Conservation (phyloP, 805 yeast species). For the Yamadazyma laniorum region DNA sequence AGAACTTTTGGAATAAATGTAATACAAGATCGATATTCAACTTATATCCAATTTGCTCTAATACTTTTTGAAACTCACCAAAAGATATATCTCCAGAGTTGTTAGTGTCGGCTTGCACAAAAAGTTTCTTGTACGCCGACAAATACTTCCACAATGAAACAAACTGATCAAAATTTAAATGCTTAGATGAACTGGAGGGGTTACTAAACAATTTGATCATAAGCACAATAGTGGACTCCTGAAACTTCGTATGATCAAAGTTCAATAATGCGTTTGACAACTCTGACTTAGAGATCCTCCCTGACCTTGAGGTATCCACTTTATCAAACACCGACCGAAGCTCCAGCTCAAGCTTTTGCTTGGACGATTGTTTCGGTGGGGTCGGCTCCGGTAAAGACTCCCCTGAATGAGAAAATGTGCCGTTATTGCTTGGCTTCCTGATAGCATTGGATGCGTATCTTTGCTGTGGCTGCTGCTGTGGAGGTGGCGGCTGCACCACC, state of each 20-base stretch:
- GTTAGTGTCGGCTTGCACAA: conserved; percentile 60
- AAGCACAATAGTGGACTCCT: conserved; percentile 55
- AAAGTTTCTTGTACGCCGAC: conserved; percentile 62
- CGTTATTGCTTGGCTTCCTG: conserved; percentile 12
- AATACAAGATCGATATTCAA: conserved; percentile 55
- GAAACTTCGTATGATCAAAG: conserved; percentile 62
- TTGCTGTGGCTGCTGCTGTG: conserved; percentile 12
- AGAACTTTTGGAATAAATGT: conserved; percentile 57
- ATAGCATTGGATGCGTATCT: conserved; percentile 14
- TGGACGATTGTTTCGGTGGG: conserved; percentile 20
- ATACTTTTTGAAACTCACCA: conserved; percentile 61
- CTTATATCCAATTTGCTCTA: conserved; percentile 65
- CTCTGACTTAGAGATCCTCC: conserved; percentile 55
- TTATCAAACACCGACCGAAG: conserved; percentile 50
- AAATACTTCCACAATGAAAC: conserved; percentile 67
- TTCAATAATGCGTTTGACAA: conserved; percentile 57
- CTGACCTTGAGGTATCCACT: conserved; percentile 54
- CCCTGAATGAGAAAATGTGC: conserved; percentile 7
- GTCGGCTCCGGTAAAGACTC: conserved; percentile 20
- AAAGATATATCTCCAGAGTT: conserved; percentile 58
- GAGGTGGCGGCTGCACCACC: conserved; percentile 1
- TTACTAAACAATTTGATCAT: conserved; percentile 63
- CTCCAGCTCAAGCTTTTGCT: conserved; percentile 46
- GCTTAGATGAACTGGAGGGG: conserved; percentile 16
- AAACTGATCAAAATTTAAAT: conserved; percentile 55